A percentile compares a stretch with the other conserved stretches of the same genome.
These are phyloP conservation scores for Aureobasidium sp. DNA, from an alignment of 2,329 filamentous ascomycete genomes.

Conservation along the genomic window DNA sequence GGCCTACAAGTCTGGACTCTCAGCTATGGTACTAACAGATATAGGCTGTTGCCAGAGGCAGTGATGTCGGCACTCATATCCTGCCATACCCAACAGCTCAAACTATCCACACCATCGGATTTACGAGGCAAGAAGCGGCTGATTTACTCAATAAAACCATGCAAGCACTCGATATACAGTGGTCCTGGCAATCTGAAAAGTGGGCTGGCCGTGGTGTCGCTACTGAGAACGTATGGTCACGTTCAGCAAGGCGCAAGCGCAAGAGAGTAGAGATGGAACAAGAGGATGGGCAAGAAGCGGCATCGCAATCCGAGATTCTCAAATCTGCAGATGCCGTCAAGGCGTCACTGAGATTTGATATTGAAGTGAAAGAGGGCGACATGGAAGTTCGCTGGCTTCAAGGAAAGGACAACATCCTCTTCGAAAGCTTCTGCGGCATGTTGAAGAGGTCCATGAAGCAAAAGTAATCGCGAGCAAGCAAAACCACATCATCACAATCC, in stretches of 20 bases:
- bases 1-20: no score
- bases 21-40: not conserved
- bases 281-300: not conserved
- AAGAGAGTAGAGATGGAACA: conserved; percentile 23
- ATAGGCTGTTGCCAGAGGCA: conserved; percentile 24
- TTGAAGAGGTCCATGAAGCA: conserved; percentile 45
- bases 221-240: conserved; percentile 69
- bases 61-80: conserved; percentile 24
- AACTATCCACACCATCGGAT: conserved; percentile 33
- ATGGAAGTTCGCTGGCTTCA: conserved; percentile 62
- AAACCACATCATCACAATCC: no score
- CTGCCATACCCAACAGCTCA: conserved; percentile 43
- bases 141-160: conserved; percentile 2
- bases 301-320: not conserved
- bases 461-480: not conserved
- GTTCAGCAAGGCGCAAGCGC: conserved; percentile 61
- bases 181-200: conserved; percentile 54
- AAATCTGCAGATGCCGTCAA: not conserved
- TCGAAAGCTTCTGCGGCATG: conserved; percentile 84
- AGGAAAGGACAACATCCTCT: conserved; percentile 65
- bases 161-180: conserved; percentile 51
- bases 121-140: conserved; percentile 2
- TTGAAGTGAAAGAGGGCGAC: conserved; percentile 31
- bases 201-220: conserved; percentile 57
- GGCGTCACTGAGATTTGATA: conserved; percentile 35